A percentile compares a stretch with the other conserved stretches of the same genome.
Evolutionary conservation across 2,329 filamentous ascomycete genomes (phyloP).

Genomic region (Lachnellula hyalina): DNA sequence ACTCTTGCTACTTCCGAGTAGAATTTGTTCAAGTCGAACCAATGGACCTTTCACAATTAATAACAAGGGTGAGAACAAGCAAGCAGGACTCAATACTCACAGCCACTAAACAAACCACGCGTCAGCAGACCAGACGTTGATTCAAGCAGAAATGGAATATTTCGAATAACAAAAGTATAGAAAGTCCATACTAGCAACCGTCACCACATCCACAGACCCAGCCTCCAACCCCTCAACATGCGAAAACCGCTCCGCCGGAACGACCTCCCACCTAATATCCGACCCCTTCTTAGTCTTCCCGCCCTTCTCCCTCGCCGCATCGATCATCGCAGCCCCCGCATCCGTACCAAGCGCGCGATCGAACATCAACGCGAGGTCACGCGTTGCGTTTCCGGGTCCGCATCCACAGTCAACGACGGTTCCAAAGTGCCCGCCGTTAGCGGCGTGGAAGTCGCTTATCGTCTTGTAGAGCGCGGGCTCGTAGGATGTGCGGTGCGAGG

Average conservation of each 20-base stretch:
- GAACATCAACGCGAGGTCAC: slow-evolving; percentile 25
- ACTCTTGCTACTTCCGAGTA: slow-evolving; percentile 39
- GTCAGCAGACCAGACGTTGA: background rate
- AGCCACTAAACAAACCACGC: background rate
- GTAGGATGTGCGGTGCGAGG: slow-evolving; percentile 20
- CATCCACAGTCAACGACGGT: slow-evolving; percentile 29
- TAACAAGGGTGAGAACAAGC: background rate
- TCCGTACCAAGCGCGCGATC: slow-evolving; percentile 25
- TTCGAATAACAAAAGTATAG: background rate
- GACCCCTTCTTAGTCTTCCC: slow-evolving; percentile 18
- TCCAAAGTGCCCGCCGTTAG: slow-evolving; percentile 19
- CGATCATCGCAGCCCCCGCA: slow-evolving; percentile 28
- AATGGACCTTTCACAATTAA: slow-evolving; percentile 35
- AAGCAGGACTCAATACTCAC: background rate
- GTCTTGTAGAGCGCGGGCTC: slow-evolving; percentile 17
- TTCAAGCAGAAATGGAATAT: slow-evolving; percentile 12
- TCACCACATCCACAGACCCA: slow-evolving; percentile 27
- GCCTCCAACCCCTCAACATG: slow-evolving; percentile 10
- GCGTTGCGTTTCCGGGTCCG: slow-evolving; percentile 29
- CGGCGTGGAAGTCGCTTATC: slow-evolving; percentile 22
- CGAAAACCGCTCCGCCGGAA: slow-evolving; percentile 24
- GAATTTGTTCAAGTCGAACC: slow-evolving; percentile 45
- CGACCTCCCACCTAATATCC: slow-evolving; percentile 22
- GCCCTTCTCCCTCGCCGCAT: slow-evolving; percentile 18
- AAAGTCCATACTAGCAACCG: slow-evolving; percentile 19